phyloP scores from a whole-genome alignment of 306 rosid genomes.

The Pyrus bretschneideri region DNA sequence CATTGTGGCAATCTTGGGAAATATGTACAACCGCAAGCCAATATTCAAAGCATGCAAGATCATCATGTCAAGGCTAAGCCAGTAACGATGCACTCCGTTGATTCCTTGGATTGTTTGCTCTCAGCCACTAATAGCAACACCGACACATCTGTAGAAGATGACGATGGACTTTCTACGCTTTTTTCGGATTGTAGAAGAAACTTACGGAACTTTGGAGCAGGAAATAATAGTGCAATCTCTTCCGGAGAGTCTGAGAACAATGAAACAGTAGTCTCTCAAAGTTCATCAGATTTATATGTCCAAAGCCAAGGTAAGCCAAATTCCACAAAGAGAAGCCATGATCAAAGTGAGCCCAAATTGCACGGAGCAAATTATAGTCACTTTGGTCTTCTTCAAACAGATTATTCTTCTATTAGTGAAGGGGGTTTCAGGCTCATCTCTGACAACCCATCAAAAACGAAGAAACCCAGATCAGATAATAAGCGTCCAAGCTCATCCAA shows the following conservation, averaged over 20 bases:
- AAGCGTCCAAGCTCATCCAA: constrained; percentile 48
- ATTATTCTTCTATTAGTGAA: constrained; percentile 24
- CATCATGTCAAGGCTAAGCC: constrained; percentile 13
- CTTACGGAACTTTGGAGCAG: constrained; percentile 46
- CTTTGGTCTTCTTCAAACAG: constrained; percentile 33
- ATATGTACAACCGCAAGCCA: constrained; percentile 16
- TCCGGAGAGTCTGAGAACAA: constrained; percentile 45
- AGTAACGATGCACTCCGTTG: constrained; percentile 23
- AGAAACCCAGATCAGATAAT: constrained; percentile 50
- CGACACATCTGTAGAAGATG: constrained; percentile 24
- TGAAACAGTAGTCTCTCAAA: constrained; percentile 30
- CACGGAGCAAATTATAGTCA: constrained; percentile 8
- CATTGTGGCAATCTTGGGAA: constrained; percentile 22
- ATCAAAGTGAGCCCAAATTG: constrained; percentile 13
- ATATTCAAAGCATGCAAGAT: not conserved
- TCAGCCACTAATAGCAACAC: constrained; percentile 45
- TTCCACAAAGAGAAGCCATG: constrained; percentile 40
- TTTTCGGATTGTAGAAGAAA: constrained; percentile 40
- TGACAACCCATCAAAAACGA: constrained; percentile 38
- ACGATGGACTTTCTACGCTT: constrained; percentile 50
- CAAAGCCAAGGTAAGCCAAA: not conserved
- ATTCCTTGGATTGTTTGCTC: constrained; percentile 48
- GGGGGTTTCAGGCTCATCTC: constrained; percentile 42
- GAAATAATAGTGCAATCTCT: constrained; percentile 27
- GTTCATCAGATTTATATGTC: constrained; percentile 27